A percentile compares a stretch with the other conserved stretches of the same genome.
These are phyloP conservation scores for Fusarium proliferatum DNA, from an alignment of 2,329 filamentous ascomycete species.

Conservation along the genomic window DNA sequence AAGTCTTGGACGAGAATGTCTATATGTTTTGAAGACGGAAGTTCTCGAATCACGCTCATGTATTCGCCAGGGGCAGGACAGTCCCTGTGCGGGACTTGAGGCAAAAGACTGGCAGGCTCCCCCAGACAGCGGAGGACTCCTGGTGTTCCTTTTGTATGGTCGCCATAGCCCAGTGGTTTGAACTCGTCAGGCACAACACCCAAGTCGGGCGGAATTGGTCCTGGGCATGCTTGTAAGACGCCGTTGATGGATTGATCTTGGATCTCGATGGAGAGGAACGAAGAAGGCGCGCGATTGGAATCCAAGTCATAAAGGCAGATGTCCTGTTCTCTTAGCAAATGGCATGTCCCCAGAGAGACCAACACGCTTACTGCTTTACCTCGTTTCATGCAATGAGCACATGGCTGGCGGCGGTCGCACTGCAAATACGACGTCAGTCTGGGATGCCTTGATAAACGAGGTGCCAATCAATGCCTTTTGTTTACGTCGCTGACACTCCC, in stretches of 20 bases:
- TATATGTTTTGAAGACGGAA: background rate
- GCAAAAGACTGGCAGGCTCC: background rate
- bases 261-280: background rate
- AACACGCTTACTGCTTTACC: background rate
- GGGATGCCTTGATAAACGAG: background rate
- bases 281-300: background rate
- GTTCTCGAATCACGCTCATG: background rate
- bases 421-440: background rate
- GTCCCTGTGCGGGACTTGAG: accelerated
- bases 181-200: background rate
- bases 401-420: background rate
- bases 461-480: background rate
- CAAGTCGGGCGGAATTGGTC: background rate
- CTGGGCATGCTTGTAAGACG: background rate
- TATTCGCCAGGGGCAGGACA: background rate
- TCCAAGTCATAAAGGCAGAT: background rate
- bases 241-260: background rate
- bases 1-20: background rate
- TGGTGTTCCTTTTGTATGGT: background rate
- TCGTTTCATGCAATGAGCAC: background rate
- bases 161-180: background rate
- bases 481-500: background rate
- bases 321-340: accelerated
- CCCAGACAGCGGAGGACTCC: background rate
- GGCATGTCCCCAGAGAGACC: accelerated